phyloP scores from a whole-genome alignment of 768 basidiomycete species.

The Auriscalpium vulgare region DNA sequence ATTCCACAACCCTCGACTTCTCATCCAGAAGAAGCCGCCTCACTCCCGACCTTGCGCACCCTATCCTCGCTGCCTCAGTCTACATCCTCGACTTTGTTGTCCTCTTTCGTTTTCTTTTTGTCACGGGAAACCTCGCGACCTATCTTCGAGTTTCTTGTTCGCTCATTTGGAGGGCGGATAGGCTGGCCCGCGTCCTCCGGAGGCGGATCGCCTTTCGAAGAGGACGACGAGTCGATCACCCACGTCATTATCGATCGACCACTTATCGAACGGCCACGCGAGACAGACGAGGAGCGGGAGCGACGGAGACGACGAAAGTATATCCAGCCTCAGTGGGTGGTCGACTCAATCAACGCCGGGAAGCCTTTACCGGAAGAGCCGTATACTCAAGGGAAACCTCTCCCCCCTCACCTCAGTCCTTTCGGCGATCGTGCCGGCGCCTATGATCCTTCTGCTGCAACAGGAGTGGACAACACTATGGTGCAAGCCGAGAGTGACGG shows the following conservation, averaged over 20 bases:
- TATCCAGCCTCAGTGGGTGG: conserved; percentile 97
- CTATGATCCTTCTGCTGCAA: conserved; percentile 53
- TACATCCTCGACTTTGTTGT: conserved; percentile 58
- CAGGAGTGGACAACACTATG: conserved; percentile 26
- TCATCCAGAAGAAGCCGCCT: conserved; percentile 33
- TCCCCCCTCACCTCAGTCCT: conserved; percentile 94
- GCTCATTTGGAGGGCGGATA: conserved; percentile 85
- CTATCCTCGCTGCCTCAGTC: conserved; percentile 54
- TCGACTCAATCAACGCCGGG: conserved; percentile 88
- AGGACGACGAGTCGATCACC: conserved; percentile 78
- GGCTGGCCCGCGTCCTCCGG: conserved; percentile 85
- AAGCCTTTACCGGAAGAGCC: conserved; percentile 78
- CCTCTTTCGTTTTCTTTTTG: conserved; percentile 84
- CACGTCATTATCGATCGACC: conserved; percentile 96
- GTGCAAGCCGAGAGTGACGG: conserved; percentile 26
- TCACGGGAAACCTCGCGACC: conserved; percentile 88
- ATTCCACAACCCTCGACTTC: conserved; percentile 50
- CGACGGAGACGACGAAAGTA: conserved; percentile 67
- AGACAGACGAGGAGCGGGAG: conserved; percentile 51
- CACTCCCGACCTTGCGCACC: conserved; percentile 63
- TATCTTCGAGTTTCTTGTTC: conserved; percentile 90
- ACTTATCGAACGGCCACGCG: conserved; percentile 36
- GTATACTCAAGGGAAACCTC: conserved; percentile 76
- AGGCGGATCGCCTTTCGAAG: conserved; percentile 70
- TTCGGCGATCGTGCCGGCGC: conserved; percentile 80